Percentiles rank a stretch among this genome's conserved stretches.
These are phyloP conservation scores for Clarireedia hainanense DNA, from an alignment of 2,329 filamentous ascomycete species.

Conservation along the genomic window DNA sequence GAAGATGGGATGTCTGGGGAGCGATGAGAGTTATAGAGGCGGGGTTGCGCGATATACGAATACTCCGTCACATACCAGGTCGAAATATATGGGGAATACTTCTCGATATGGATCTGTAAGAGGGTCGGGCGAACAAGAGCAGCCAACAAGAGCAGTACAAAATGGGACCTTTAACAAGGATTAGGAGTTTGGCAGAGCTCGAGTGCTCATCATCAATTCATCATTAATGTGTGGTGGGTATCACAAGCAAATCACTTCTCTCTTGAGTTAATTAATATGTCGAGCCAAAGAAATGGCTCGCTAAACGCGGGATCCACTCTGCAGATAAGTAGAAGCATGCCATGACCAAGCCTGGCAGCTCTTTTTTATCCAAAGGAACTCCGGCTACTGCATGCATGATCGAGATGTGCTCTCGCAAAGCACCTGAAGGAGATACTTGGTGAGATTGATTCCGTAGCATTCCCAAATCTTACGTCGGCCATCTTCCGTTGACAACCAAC, in stretches of 20 bases:
- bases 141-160: conserved; percentile 4
- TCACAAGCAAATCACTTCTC: conserved; percentile 6
- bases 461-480: no score
- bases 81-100: not conserved
- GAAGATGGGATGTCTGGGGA: conserved; percentile 14
- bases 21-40: conserved; percentile 7
- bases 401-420: not conserved
- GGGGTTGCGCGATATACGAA: conserved; percentile 14
- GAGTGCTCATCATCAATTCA: no score
- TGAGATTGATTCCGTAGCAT: no score
- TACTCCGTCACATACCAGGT: not conserved
- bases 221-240: not conserved
- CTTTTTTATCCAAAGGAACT: no score
- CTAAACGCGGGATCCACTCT: conserved; percentile 4
- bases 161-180: not conserved
- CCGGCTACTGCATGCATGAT: not conserved
- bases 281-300: not conserved
- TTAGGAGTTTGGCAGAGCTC: not conserved
- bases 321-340: not conserved
- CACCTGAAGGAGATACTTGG: no score
- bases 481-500: not conserved
- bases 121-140: not conserved
- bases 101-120: not conserved
- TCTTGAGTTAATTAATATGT: conserved; percentile 1
- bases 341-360: no score